These are phyloP conservation scores for Penicillium decumbens DNA, from an alignment of 2,329 filamentous ascomycete genomes.

Conservation along the genomic window DNA sequence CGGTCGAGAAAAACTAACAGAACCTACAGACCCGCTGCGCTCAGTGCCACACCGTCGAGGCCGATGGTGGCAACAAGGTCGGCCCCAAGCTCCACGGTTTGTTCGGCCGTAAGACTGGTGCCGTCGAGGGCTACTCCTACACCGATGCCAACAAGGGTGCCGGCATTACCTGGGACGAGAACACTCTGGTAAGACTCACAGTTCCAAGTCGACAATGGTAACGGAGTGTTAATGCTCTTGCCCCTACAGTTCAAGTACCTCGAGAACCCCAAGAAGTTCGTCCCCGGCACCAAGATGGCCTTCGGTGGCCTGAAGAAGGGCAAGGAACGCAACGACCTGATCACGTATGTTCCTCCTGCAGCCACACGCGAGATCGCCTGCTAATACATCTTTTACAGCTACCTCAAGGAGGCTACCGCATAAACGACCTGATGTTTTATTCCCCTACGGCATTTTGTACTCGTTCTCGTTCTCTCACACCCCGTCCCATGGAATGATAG, in stretches of 20 bases:
- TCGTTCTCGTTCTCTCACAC: constrained; percentile 19
- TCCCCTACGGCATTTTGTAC: constrained; percentile 16
- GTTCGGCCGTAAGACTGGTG: constrained; percentile 91
- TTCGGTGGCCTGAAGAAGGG: constrained; percentile 99
- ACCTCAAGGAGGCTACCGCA: constrained; percentile 37
- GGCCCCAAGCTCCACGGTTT: constrained; percentile 95
- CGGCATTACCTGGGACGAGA: constrained; percentile 81
- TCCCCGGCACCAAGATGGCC: constrained; percentile 99
- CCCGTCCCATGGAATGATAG: constrained; percentile 19
- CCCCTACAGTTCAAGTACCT: constrained; percentile 80
- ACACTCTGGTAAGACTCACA: constrained; percentile 65
- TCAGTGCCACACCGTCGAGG: constrained; percentile 96
- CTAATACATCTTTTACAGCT: constrained; percentile 21
- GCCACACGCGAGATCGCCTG: neutral
- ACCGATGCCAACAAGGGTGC: constrained; percentile 99
- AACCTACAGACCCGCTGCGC: constrained; percentile 72
- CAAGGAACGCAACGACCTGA: constrained; percentile 98
- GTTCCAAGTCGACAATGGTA: neutral
- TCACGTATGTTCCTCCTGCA: constrained; percentile 64
- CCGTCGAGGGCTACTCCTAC: constrained; percentile 90
- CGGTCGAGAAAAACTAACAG: constrained; percentile 7
- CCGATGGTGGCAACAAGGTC: constrained; percentile 91
- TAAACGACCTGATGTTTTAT: constrained; percentile 29
- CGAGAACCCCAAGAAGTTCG: constrained; percentile 99
- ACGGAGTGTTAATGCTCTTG: constrained; percentile 9